Conservation (phyloP, 768 basidiomycete species). For the Suillus occidentalis region DNA sequence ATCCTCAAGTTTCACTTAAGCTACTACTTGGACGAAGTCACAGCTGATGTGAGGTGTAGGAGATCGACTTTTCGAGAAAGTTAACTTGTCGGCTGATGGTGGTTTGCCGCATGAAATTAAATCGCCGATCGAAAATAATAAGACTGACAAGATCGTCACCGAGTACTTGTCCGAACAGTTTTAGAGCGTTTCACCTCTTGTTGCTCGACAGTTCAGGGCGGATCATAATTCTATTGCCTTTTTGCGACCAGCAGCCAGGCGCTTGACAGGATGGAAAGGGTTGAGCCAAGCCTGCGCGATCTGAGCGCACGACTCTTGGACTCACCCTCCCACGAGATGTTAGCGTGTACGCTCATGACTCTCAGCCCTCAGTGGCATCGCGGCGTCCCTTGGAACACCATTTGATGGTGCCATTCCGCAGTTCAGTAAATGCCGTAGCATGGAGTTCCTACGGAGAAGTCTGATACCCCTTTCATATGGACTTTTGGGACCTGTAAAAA, state of each 20-base stretch:
- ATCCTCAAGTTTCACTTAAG: not conserved
- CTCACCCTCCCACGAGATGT: not conserved
- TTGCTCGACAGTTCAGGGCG: not conserved
- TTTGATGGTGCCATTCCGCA: not conserved
- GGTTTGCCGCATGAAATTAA: not conserved
- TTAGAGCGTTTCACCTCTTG: not conserved
- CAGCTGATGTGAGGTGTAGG: not conserved
- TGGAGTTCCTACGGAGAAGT: not conserved
- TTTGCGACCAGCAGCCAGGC: not conserved
- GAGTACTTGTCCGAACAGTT: not conserved
- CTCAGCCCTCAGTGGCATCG: not conserved
- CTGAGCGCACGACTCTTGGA: not conserved
- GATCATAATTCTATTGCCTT: not conserved
- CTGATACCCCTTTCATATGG: slow-evolving; percentile 2
- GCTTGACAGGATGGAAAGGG: not conserved
- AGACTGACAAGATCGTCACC: not conserved
- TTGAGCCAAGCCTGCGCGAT: not conserved
- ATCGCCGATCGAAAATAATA: not conserved
- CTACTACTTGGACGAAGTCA: not conserved
- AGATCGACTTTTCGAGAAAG: not conserved
- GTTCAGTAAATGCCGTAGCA: slow-evolving; percentile 1
- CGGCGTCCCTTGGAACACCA: not conserved
- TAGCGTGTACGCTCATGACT: not conserved
- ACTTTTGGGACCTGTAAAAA: not conserved
- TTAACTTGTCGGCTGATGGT: not conserved